phyloP scores from a whole-genome alignment of 257 asterid genomes.

The Phtheirospermum japonicum region DNA sequence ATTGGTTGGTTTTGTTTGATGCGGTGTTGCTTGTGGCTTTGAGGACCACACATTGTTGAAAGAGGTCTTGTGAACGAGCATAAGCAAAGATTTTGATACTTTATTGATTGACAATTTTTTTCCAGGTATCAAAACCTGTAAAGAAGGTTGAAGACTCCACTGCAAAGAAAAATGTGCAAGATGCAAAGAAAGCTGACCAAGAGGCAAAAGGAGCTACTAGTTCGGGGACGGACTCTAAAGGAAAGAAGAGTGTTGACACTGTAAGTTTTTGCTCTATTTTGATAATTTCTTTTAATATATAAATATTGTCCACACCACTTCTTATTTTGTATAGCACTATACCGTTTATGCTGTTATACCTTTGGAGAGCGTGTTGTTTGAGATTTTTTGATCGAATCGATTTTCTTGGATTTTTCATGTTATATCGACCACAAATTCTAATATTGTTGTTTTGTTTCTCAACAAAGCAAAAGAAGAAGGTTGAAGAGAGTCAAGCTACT shows the following conservation, averaged over 20 bases:
- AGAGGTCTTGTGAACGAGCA: not conserved
- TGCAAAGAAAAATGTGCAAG: conserved; percentile 48
- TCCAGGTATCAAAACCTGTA: conserved; percentile 43
- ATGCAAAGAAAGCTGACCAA: conserved; percentile 44
- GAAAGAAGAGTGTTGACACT: conserved; percentile 40
- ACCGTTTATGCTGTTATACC: too few species aligned
- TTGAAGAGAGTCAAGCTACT: conserved; percentile 42
- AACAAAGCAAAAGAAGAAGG: conserved; percentile 46
- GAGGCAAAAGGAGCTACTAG: conserved; percentile 43
- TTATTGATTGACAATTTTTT: conserved; percentile 13
- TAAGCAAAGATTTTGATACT: conserved; percentile 15
- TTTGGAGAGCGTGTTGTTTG: too few species aligned
- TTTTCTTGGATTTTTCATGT: too few species aligned
- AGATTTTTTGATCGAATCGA: too few species aligned
- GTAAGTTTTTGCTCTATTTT: conserved; percentile 37
- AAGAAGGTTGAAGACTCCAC: conserved; percentile 61
- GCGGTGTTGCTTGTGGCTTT: too few species aligned
- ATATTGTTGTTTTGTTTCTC: conserved; percentile 19
- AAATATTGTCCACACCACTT: too few species aligned
- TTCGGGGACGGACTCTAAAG: conserved; percentile 44
- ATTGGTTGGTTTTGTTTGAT: too few species aligned
- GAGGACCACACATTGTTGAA: too few species aligned
- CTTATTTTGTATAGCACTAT: too few species aligned
- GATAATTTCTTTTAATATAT: not conserved
- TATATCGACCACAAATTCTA: too few species aligned